Evolutionary conservation across 2,329 filamentous ascomycete genomes (phyloP), one percentile per base, ranked within the genome.

Genomic region (Epicoccum sorghinum): DNA sequence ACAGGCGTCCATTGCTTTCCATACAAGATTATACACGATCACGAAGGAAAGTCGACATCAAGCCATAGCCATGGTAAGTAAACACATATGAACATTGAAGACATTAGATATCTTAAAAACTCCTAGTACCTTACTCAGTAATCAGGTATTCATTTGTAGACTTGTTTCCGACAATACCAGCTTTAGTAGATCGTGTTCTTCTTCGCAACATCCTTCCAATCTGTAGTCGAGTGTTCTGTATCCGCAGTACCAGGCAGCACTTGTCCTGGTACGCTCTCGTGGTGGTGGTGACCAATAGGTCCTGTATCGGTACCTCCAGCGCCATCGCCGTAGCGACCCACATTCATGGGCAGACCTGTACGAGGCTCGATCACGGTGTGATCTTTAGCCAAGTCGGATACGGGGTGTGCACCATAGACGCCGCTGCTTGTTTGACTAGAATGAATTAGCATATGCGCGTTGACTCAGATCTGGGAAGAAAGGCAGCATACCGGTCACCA

Each of bases 271-370:
- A 33, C 27, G 25, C 35, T 36, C 14, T 32, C 48, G 5, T 18
- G 38, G 7, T 52, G 51, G 7, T 49, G 25, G 39, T 72, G 68
- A 29, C 62, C 61, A 29, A 65, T 56, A 3, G 50, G 38, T 12
- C 70, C 71, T 1, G 64, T 74, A 59, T 78, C 76, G 0, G 69
- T 75, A 2, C 75, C 76, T 13, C 73, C 74, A 8, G 60, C 49
- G 3, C 73, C 75, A 46, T 65, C 63, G 12, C 76, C 75, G 41
- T 74, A 77, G 51, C 72, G 71, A 40, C 65, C 72, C 0, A 71
- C 66, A 44, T 78, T 75, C 73, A 76, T 75, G 6, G 75, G 74
- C 1, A 78, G 59, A 3, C 76, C 75, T 2, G 76, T 77, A 30
- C 72, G 69, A 4, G 74, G 73, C 52, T 79, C 74, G 8, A 59